A percentile compares a stretch with the other conserved stretches of the same genome.
Evolutionary conservation across 768 basidiomycete species (phyloP).

Genomic region (Termitomyces sp.): DNA sequence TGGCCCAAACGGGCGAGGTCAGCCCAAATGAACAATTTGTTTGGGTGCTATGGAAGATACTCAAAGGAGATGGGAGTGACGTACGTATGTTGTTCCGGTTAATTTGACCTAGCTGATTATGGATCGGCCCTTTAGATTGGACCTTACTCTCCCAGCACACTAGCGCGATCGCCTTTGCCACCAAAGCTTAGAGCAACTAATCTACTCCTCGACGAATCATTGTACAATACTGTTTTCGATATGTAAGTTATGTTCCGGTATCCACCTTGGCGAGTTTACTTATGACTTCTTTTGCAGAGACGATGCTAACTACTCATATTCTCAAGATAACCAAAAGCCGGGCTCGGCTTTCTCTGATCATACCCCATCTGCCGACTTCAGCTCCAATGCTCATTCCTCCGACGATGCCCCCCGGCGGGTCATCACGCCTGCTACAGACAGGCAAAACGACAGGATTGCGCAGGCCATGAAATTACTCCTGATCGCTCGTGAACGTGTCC

Average conservation of each 20-base stretch:
- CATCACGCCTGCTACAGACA: slow-evolving; percentile 46
- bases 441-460: slow-evolving; percentile 49
- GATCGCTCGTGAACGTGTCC: slow-evolving; percentile 62
- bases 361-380: slow-evolving; percentile 11
- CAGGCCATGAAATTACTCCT: slow-evolving; percentile 66
- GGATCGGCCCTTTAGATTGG: slow-evolving; percentile 50
- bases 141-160: slow-evolving; percentile 70
- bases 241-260: slow-evolving; percentile 28
- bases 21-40: slow-evolving; percentile 71
- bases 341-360: slow-evolving; percentile 36
- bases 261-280: neutral
- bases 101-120: neutral
- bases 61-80: slow-evolving; percentile 79
- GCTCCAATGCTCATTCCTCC: slow-evolving; percentile 7
- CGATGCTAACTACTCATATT: slow-evolving; percentile 39
- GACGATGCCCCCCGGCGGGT: slow-evolving; percentile 14
- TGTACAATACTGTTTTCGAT: slow-evolving; percentile 45
- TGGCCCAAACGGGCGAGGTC: slow-evolving; percentile 43
- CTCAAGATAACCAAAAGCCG: slow-evolving; percentile 27
- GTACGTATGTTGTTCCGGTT: slow-evolving; percentile 32
- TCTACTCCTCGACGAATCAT: slow-evolving; percentile 61
- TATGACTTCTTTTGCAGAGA: slow-evolving; percentile 25
- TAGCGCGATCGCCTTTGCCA: slow-evolving; percentile 71
- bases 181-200: slow-evolving; percentile 70
- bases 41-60: slow-evolving; percentile 84